phyloP scores from a whole-genome alignment of 2,329 filamentous ascomycete genomes.

The Stemphylium vesicarium region DNA sequence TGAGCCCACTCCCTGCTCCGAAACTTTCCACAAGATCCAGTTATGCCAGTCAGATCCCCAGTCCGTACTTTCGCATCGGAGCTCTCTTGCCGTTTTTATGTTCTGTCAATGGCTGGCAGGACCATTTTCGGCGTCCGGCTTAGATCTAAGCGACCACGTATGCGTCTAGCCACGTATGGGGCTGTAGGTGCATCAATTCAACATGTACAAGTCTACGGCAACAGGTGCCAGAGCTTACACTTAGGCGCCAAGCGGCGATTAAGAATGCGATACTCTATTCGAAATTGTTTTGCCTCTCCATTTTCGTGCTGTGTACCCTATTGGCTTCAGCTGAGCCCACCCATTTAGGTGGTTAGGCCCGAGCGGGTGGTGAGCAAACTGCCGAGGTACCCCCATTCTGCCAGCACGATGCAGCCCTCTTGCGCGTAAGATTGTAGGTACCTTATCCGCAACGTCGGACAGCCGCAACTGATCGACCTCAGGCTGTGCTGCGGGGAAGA shows the following conservation, averaged over 20 bases:
- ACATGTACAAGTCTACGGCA: background rate
- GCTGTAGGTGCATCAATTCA: too few relatives aligned
- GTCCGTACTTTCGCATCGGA: too few relatives aligned
- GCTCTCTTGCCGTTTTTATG: background rate
- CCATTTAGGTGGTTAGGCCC: background rate
- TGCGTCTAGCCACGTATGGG: too few relatives aligned
- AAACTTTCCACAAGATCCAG: background rate
- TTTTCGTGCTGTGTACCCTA: background rate
- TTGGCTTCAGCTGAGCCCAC: background rate
- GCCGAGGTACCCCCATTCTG: conserved; percentile 2
- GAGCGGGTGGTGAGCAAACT: background rate
- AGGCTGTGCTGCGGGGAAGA: conserved; percentile 4
- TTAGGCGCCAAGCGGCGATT: background rate
- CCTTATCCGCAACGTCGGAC: background rate
- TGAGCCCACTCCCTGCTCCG: conserved; percentile 1
- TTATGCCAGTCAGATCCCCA: background rate
- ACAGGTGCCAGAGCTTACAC: background rate
- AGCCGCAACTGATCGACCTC: background rate
- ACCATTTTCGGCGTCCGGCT: background rate
- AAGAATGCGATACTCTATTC: background rate
- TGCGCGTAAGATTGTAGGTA: background rate
- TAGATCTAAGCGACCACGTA: background rate
- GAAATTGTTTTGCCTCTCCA: background rate
- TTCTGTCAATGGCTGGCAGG: background rate
- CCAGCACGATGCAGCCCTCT: background rate